Base-by-base conservation (phyloP, 306 rosid genomes). In the Purshia tridentata region DNA sequence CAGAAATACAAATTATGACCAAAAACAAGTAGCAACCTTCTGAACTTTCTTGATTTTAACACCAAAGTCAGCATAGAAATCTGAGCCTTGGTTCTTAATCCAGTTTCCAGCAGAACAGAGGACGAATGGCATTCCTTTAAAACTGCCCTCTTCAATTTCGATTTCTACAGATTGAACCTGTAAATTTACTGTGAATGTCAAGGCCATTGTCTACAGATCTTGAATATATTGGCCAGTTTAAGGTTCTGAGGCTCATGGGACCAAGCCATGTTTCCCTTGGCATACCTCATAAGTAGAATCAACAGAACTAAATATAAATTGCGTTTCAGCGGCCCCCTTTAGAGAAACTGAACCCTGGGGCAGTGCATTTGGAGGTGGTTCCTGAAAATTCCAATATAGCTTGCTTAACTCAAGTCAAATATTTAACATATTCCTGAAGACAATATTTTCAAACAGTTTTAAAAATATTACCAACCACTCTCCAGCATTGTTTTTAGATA, bases 381-480 rank as follows among this genome's bases (percentile, higher is more conserved):
- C 87, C 99, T 94, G 86, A 72, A 80, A 86, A 84, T 45, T n/a
- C 39, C 72, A 87, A 66, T 59, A 66, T 50, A 72, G 23, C 42
- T 74, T 45, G 60, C 45, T 23, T 77, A 40, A 67, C 15, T 49
- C 18, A 72, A 65, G 74, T 4, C 70, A 55, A 76, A 70, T 66
- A 66, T 60, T 72, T 75, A 78, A 57, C 60, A 41, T 60, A 47
- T 64, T 75, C 75, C 8, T 60, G 10, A 39, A 55, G 57, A 74
- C 44, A 52, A 80, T 22, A 49, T 73, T 70, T 53, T 57, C 23
- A 56, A 70, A 82, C 60, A 85, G 48, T 73, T 39, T 42, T 46
- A n/a, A 72, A 74, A 60, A 58, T 76, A 84, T 89, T 82, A 94
- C 99, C 93, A 76, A 78, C 99, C 99, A 94, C 85, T 94, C 97